These are phyloP conservation scores for Lachancea sp. DNA, from an alignment of 805 yeast genomes.

Conservation along the genomic window DNA sequence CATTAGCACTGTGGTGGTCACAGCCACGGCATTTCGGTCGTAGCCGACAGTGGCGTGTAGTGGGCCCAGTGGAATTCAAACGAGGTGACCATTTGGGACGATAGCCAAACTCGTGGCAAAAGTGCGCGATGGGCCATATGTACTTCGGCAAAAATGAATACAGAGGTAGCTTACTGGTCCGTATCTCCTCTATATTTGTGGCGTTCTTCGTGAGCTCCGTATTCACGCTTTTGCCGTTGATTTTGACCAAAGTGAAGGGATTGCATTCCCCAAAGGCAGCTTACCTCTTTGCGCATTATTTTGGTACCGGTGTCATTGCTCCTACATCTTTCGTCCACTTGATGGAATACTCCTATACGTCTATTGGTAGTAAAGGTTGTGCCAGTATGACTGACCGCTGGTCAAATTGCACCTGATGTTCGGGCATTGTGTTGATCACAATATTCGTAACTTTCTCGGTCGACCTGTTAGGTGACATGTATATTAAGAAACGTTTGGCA, in stretches of 20 bases:
- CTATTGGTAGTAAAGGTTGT: conserved; percentile 29
- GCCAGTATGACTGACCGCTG: conserved; percentile 41
- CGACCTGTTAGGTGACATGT: conserved; percentile 36
- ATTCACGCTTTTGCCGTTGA: conserved; percentile 41
- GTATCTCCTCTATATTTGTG: conserved; percentile 56
- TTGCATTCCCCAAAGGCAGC: conserved; percentile 38
- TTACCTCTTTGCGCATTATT: conserved; percentile 35
- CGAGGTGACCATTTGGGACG: conserved; percentile 29
- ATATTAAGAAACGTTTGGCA: conserved; percentile 24
- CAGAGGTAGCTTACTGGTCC: conserved; percentile 40
- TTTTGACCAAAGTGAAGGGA: conserved; percentile 36
- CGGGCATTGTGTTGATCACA: conserved; percentile 40
- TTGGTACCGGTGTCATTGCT: conserved; percentile 72
- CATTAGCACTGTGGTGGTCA: too few relatives aligned
- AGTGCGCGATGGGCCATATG: conserved; percentile 38
- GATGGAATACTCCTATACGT: conserved; percentile 45
- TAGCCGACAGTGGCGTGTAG: too few relatives aligned
- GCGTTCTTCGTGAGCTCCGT: conserved; percentile 45
- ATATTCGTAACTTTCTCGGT: conserved; percentile 37
- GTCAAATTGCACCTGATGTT: conserved; percentile 41
- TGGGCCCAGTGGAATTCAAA: conserved; percentile 19
- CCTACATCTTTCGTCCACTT: conserved; percentile 72
- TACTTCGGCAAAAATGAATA: conserved; percentile 37
- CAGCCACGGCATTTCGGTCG: too few relatives aligned
- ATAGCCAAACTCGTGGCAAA: conserved; percentile 35